These are phyloP conservation scores for Pichia phayaonensis DNA, from an alignment of 805 yeast genomes.

Conservation along the genomic window DNA sequence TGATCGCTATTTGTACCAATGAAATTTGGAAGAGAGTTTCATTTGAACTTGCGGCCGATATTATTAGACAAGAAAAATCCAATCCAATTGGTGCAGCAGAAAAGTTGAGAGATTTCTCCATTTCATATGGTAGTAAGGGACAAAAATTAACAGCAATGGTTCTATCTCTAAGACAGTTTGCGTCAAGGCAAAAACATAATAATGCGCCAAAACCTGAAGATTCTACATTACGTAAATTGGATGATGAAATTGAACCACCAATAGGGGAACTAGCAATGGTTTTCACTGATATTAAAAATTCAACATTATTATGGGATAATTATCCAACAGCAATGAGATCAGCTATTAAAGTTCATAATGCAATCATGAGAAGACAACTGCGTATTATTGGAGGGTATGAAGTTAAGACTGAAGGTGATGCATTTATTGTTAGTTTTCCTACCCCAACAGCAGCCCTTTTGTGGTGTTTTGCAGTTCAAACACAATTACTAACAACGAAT, in stretches of 20 bases:
- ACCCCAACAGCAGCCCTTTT: constrained; percentile 82
- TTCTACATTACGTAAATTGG: constrained; percentile 71
- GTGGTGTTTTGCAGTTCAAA: constrained; percentile 93
- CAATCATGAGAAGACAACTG: constrained; percentile 87
- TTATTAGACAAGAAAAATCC: constrained; percentile 70
- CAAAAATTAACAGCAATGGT: constrained; percentile 79
- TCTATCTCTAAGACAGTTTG: constrained; percentile 54
- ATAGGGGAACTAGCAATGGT: constrained; percentile 92
- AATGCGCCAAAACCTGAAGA: constrained; percentile 54
- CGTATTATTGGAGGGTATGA: constrained; percentile 95
- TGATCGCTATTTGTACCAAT: constrained; percentile 75
- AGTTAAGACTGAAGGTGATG: constrained; percentile 98
- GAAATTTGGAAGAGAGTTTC: constrained; percentile 82
- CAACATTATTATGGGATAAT: constrained; percentile 89
- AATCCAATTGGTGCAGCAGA: constrained; percentile 91
- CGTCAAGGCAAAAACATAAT: constrained; percentile 28
- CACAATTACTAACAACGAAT: constrained; percentile 62
- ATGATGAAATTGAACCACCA: constrained; percentile 91
- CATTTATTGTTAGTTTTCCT: constrained; percentile 96
- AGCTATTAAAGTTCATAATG: constrained; percentile 90
- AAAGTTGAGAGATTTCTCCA: constrained; percentile 86
- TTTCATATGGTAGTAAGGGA: constrained; percentile 73
- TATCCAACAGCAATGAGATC: constrained; percentile 92
- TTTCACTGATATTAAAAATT: constrained; percentile 93
- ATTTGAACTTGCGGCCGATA: constrained; percentile 82